Evolutionary conservation across 345 rosid species (phyloP).

Genomic region (Camelina sativa): DNA sequence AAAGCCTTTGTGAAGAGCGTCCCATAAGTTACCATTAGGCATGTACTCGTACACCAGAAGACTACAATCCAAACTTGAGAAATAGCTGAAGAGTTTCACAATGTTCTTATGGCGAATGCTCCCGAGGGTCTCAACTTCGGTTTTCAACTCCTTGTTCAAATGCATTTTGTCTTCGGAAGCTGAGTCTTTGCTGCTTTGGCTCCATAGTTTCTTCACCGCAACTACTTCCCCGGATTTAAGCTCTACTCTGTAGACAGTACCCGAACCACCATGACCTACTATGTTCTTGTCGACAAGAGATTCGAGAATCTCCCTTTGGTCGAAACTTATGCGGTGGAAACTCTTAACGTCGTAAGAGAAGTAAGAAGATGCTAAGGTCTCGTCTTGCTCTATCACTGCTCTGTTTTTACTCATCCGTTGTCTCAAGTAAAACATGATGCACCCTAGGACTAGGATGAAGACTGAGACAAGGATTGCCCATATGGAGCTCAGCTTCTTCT

Average conservation of each 20-base stretch:
- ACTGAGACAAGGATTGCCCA: constrained; percentile 70
- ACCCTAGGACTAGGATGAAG: constrained; percentile 56
- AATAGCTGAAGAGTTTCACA: constrained; percentile 78
- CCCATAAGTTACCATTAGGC: constrained; percentile 92
- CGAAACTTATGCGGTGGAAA: constrained; percentile 79
- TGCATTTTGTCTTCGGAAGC: constrained; percentile 55
- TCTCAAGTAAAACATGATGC: constrained; percentile 62
- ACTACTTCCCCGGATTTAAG: constrained; percentile 68
- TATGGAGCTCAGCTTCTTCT: constrained; percentile 58
- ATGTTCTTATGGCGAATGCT: constrained; percentile 88
- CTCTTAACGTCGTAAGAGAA: constrained; percentile 76
- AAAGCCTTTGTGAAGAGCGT: constrained; percentile 76
- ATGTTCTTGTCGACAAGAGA: constrained; percentile 80
- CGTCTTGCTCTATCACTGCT: constrained; percentile 61
- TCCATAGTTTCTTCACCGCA: constrained; percentile 88
- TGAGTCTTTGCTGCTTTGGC: constrained; percentile 58
- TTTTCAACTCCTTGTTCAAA: constrained; percentile 67
- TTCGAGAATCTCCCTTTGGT: constrained; percentile 72
- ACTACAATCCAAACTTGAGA: constrained; percentile 70
- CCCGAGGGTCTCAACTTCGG: constrained; percentile 91
- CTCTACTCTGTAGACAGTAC: constrained; percentile 75
- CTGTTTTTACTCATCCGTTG: constrained; percentile 55
- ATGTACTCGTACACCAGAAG: constrained; percentile 88
- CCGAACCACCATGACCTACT: constrained; percentile 89
- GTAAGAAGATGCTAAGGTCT: constrained; percentile 62